A percentile compares a stretch with the other conserved stretches of the same genome.
Conservation (phyloP, 306 rosid genomes). For the Carpinus viminea region DNA sequence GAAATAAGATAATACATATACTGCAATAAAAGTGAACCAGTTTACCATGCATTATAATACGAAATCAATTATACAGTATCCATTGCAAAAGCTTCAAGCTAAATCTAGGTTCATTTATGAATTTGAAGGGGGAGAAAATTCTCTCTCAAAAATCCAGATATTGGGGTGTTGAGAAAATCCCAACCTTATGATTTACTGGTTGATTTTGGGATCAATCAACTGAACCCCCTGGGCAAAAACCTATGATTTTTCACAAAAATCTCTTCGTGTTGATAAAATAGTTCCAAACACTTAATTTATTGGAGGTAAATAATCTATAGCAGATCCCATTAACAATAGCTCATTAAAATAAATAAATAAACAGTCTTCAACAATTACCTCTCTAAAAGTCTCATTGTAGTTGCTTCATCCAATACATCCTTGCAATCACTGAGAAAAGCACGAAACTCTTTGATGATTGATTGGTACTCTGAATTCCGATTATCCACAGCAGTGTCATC, state of each 20-base stretch:
- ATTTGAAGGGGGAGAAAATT: neutral
- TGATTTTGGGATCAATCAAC: neutral
- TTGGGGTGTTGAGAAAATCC: neutral
- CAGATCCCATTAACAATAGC: constrained; percentile 19
- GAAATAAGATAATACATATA: neutral
- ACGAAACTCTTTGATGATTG: constrained; percentile 77
- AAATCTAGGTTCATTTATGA: neutral
- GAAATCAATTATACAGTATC: neutral
- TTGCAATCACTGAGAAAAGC: constrained; percentile 94
- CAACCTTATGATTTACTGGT: neutral
- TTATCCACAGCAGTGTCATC: constrained; percentile 78
- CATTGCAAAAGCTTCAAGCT: neutral
- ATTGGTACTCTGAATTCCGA: constrained; percentile 71
- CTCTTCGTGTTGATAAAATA: neutral
- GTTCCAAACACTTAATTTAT: neutral
- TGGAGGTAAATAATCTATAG: constrained; percentile 21
- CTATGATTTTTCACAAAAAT: neutral
- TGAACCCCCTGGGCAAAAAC: neutral
- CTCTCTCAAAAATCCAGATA: neutral
- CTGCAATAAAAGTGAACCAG: neutral
- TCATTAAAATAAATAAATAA: too few relatives aligned
- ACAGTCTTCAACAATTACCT: constrained; percentile 41
- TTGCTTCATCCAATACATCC: constrained; percentile 92
- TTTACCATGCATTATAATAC: neutral
- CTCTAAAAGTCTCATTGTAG: constrained; percentile 91